phyloP scores from a whole-genome alignment of 2,329 filamentous ascomycete species.

The Verticillium tricorpus region DNA sequence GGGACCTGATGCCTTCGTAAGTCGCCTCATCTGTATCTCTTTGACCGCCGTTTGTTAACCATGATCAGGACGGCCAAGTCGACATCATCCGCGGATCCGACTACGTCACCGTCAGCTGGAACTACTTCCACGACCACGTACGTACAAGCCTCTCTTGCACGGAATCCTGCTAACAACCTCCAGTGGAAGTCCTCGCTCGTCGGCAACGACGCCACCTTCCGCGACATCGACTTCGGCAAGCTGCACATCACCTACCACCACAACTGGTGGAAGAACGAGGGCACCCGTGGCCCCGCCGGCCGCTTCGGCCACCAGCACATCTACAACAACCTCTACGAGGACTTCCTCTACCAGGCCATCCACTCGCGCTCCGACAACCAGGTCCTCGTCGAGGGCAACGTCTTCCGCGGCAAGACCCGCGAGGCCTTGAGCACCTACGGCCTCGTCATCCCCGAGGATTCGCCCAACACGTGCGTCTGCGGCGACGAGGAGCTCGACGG shows the following conservation, averaged over 20 bases:
- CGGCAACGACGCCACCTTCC: constrained; percentile 33
- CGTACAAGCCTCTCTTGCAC: background rate
- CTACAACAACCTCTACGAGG: constrained; percentile 44
- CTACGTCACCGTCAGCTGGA: constrained; percentile 42
- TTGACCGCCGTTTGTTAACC: background rate
- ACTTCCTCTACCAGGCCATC: constrained; percentile 42
- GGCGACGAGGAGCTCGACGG: constrained; percentile 51
- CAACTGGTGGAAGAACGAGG: constrained; percentile 41
- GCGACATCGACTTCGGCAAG: constrained; percentile 35
- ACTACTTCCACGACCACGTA: constrained; percentile 42
- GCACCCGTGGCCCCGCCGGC: constrained; percentile 41
- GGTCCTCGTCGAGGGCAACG: constrained; percentile 43
- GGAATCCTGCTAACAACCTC: background rate
- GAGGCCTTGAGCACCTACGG: constrained; percentile 50
- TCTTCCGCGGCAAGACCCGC: constrained; percentile 36
- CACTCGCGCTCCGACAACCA: constrained; percentile 45
- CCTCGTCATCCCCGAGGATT: constrained; percentile 49
- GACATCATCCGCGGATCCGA: constrained; percentile 40
- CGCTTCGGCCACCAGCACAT: constrained; percentile 45
- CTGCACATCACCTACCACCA: constrained; percentile 46
- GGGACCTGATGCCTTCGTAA: constrained; percentile 32
- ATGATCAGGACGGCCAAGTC: constrained; percentile 35
- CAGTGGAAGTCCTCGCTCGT: constrained; percentile 39
- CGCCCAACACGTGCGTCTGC: constrained; percentile 47
- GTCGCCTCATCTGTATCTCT: background rate